A percentile compares a stretch with the other conserved stretches of the same genome.
Evolutionary conservation across 495 filamentous ascomycete species (phyloP).

Genomic region (Penicillium cinerascens): DNA sequence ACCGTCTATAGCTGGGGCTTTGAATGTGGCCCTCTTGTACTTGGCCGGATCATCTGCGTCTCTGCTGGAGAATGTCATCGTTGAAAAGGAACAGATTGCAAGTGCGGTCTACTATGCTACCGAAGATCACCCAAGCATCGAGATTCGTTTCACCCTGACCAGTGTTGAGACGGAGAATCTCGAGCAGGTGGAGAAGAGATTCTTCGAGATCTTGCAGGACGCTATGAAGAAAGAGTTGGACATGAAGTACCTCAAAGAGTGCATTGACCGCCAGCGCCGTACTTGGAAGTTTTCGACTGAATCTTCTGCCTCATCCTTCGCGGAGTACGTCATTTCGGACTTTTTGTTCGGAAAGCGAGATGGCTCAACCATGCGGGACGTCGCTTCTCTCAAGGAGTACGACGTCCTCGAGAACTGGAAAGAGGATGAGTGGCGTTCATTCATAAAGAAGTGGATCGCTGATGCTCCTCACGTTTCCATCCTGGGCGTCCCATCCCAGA

Average conservation of each 20-base stretch:
- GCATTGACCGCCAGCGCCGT: conserved; percentile 71
- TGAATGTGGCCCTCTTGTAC: conserved; percentile 76
- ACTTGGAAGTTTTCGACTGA: conserved; percentile 79
- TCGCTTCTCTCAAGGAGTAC: conserved; percentile 68
- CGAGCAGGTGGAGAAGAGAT: conserved; percentile 73
- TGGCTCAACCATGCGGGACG: conserved; percentile 70
- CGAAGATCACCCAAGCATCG: conserved; percentile 72
- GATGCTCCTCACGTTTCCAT: conserved; percentile 85
- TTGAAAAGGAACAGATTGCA: conserved; percentile 89
- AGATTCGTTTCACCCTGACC: conserved; percentile 78
- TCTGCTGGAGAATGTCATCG: conserved; percentile 83
- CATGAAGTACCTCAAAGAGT: conserved; percentile 84
- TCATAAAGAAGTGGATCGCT: conserved; percentile 77
- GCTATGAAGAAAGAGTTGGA: conserved; percentile 76
- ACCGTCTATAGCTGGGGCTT: conserved; percentile 51
- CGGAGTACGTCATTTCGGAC: conserved; percentile 75
- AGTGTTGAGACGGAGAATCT: conserved; percentile 86
- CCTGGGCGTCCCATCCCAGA: conserved; percentile 74
- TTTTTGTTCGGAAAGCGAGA: conserved; percentile 86
- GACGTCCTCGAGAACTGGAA: conserved; percentile 75
- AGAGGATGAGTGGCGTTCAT: conserved; percentile 77
- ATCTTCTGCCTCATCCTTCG: conserved; percentile 67
- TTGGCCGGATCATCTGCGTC: conserved; percentile 90
- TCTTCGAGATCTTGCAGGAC: conserved; percentile 79
- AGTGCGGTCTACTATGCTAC: conserved; percentile 74